These are phyloP conservation scores for Leucocoprinus birnbaumii DNA, from an alignment of 768 basidiomycete genomes.

Conservation along the genomic window DNA sequence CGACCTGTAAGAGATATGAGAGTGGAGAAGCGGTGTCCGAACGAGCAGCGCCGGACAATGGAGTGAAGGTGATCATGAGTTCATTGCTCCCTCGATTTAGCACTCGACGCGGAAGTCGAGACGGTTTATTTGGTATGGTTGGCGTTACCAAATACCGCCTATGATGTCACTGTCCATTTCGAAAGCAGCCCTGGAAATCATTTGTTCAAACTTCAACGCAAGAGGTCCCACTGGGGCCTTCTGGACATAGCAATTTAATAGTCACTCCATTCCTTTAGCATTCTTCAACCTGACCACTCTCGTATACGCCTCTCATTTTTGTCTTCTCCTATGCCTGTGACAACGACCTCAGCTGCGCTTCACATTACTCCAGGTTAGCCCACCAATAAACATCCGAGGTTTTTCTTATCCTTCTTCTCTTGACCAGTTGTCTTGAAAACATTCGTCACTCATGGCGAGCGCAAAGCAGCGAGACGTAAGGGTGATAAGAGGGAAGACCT, in stretches of 20 bases:
- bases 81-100: conserved; percentile 12
- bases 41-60: conserved; percentile 81
- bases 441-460: conserved; percentile 6
- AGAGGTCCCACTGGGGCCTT: too few relatives aligned
- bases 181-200: too few relatives aligned
- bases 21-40: conserved; percentile 62
- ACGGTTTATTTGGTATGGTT: neutral
- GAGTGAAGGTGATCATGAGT: conserved; percentile 91
- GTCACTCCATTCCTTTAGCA: too few relatives aligned
- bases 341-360: conserved; percentile 49
- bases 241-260: too few relatives aligned
- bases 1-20: conserved; percentile 87
- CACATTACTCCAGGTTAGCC: conserved; percentile 50
- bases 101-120: neutral
- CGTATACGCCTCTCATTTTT: neutral
- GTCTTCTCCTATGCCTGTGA: conserved; percentile 38
- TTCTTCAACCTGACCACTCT: too few relatives aligned
- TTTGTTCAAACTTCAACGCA: too few relatives aligned
- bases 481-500: conserved; percentile 37
- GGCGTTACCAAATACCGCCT: neutral
- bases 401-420: too few relatives aligned
- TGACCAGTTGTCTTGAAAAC: too few relatives aligned
- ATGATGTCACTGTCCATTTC: conserved; percentile 2
- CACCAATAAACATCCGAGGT: conserved; percentile 14
- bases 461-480: conserved; percentile 36